Conservation (phyloP, 2,329 filamentous ascomycete species). For the Fusarium sp. region DNA sequence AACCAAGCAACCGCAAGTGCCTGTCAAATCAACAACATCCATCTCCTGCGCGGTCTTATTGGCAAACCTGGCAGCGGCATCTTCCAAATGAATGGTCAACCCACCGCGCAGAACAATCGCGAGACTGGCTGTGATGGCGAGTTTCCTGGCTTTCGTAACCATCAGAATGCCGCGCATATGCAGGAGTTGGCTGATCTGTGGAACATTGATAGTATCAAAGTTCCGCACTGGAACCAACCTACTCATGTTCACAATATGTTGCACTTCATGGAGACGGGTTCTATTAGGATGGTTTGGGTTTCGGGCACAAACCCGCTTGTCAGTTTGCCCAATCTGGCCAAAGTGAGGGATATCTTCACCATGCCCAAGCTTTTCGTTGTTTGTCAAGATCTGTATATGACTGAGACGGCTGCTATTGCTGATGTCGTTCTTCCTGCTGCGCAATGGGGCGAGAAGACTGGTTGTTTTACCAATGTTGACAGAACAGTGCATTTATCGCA, state of each 20-base stretch:
- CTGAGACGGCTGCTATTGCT: neutral
- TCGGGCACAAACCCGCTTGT: neutral
- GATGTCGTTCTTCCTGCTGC: neutral
- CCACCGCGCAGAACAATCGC: neutral
- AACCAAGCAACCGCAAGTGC: neutral
- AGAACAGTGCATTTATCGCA: neutral
- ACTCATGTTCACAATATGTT: slow-evolving; percentile 4
- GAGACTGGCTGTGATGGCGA: neutral
- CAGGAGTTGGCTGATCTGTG: neutral
- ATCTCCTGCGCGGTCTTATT: neutral
- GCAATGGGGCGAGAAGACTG: neutral
- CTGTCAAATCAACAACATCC: neutral
- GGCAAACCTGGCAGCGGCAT: neutral
- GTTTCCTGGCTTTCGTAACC: neutral
- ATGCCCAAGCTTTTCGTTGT: neutral
- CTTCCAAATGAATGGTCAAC: slow-evolving; percentile 2
- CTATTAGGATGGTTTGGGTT: neutral
- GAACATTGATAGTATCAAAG: neutral
- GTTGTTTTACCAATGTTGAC: neutral
- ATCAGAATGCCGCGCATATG: neutral
- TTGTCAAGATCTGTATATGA: slow-evolving; percentile 1
- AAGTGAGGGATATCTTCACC: neutral
- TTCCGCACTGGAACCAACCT: neutral
- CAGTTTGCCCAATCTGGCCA: neutral
- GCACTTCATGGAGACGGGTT: neutral